Evolutionary conservation across 208 protist genomes (phyloP).

Genomic region (Porcisia deanei): DNA sequence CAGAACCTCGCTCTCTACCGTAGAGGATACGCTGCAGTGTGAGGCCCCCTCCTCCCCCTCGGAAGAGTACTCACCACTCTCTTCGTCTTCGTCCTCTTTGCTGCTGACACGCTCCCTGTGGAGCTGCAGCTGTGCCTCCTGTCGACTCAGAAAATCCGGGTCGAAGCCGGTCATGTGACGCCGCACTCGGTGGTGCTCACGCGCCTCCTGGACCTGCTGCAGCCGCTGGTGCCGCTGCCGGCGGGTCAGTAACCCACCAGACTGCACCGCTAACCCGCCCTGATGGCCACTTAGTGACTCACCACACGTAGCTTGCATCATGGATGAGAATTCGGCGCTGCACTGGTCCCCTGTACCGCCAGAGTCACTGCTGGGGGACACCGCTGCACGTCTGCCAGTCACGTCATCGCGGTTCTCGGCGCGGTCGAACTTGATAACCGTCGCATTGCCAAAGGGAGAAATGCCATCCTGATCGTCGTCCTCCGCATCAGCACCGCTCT

Average conservation of each 20-base stretch:
- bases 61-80: slow-evolving; percentile 7
- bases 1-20: background rate
- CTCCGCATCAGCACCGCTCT: background rate
- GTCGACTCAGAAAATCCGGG: slow-evolving; percentile 14
- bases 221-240: slow-evolving; percentile 14
- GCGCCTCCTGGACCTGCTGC: slow-evolving; percentile 12
- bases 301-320: background rate
- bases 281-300: background rate
- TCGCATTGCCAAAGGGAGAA: slow-evolving; percentile 23
- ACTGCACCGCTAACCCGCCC: background rate
- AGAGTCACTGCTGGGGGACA: background rate
- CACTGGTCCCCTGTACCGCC: background rate
- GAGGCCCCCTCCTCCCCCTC: slow-evolving; percentile 21
- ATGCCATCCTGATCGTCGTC: slow-evolving; percentile 15
- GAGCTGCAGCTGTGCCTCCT: slow-evolving; percentile 29
- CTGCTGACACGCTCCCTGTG: background rate
- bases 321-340: background rate
- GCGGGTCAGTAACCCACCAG: background rate
- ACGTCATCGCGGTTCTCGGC: background rate
- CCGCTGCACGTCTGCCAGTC: background rate
- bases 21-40: background rate
- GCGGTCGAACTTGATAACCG: slow-evolving; percentile 26
- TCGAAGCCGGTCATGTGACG: slow-evolving; percentile 40
- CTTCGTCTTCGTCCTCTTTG: slow-evolving; percentile 13
- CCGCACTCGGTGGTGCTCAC: slow-evolving; percentile 22